phyloP scores from a whole-genome alignment of 2,329 filamentous ascomycete species.

The Chaetoscypha palmicola region DNA sequence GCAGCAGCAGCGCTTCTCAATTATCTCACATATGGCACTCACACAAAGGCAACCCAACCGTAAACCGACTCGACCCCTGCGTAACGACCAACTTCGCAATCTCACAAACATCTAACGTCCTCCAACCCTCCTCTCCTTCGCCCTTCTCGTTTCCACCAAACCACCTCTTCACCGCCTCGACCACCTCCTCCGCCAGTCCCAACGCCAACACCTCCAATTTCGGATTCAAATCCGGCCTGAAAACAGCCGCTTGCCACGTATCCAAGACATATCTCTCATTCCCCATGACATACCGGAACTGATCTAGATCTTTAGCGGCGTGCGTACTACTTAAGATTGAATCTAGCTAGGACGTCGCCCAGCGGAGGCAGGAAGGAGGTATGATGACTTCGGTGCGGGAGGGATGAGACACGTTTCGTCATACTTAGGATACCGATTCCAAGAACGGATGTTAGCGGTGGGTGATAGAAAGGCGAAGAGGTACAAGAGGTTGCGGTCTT shows the following conservation, averaged over 20 bases:
- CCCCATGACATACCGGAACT: slow-evolving; percentile 33
- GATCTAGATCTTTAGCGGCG: slow-evolving; percentile 34
- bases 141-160: slow-evolving; percentile 11
- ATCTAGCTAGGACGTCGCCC: slow-evolving; percentile 35
- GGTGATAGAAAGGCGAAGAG: too few species aligned
- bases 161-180: slow-evolving; percentile 12
- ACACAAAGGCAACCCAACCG: slow-evolving; percentile 25
- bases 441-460: too few species aligned
- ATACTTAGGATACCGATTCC: slow-evolving; percentile 37
- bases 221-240: slow-evolving; percentile 12
- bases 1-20: background rate
- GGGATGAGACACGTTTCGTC: slow-evolving; percentile 36
- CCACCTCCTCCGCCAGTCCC: slow-evolving; percentile 11
- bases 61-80: slow-evolving; percentile 23
- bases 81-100: slow-evolving; percentile 19
- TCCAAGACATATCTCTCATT: slow-evolving; percentile 29
- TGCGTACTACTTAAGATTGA: slow-evolving; percentile 27
- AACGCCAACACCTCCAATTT: background rate
- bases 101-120: slow-evolving; percentile 16
- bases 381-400: slow-evolving; percentile 35
- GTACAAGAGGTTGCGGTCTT: slow-evolving; percentile 15
- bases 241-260: slow-evolving; percentile 29
- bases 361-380: slow-evolving; percentile 33
- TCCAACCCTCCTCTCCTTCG: slow-evolving; percentile 20
- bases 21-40: background rate